These are phyloP conservation scores for Pharus latifolius DNA, from an alignment of 176 grass and related monocot genomes.

Conservation along the genomic window DNA sequence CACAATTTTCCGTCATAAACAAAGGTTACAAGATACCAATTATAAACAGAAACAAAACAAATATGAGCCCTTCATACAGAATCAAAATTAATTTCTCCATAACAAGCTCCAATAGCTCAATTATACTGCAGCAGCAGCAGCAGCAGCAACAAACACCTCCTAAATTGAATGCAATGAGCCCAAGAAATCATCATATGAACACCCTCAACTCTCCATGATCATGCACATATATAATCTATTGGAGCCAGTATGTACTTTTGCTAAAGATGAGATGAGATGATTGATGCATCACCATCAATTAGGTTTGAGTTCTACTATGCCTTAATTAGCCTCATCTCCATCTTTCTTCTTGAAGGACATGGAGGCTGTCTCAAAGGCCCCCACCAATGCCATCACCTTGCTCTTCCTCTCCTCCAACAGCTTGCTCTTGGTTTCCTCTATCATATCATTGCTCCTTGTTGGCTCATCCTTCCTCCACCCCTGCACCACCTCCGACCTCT, in stretches of 20 bases:
- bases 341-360: slow-evolving; percentile 24
- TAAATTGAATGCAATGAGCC: not conserved
- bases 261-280: not conserved
- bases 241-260: not conserved
- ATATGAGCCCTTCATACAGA: no score
- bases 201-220: not conserved
- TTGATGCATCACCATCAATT: not conserved
- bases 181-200: not conserved
- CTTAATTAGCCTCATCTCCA: not conserved
- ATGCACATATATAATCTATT: not conserved
- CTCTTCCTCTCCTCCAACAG: slow-evolving; percentile 30
- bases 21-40: no score
- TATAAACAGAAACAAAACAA: no score
- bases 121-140: not conserved
- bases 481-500: not conserved
- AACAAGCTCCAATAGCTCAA: no score
- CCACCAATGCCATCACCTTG: slow-evolving; percentile 55
- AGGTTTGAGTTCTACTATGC: not conserved
- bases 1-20: no score
- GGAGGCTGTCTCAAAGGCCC: slow-evolving; percentile 56
- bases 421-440: slow-evolving; percentile 33
- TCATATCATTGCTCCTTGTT: slow-evolving; percentile 31
- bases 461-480: slow-evolving; percentile 18
- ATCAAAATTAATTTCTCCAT: no score
- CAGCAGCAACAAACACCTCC: not conserved